These are phyloP conservation scores for Pythium utonaiense DNA, from an alignment of 352 stramenopile species.

Conservation along the genomic window DNA sequence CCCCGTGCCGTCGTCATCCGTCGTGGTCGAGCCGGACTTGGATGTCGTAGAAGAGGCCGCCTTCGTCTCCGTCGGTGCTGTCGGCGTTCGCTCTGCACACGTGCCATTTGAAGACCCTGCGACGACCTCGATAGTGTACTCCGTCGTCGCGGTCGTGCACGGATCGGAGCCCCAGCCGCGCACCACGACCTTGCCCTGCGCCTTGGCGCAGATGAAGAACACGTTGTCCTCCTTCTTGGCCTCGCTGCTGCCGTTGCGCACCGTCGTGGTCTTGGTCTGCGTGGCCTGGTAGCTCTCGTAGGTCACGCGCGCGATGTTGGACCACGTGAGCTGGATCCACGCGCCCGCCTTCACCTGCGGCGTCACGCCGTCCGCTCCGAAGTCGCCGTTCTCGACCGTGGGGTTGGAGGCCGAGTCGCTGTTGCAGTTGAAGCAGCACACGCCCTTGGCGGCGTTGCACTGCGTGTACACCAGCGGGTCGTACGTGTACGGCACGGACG, in stretches of 20 bases:
- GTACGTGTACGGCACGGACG: constrained; percentile 54
- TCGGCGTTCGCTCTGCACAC: constrained; percentile 17
- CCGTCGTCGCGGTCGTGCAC: constrained; percentile 22
- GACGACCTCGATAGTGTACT: constrained; percentile 15
- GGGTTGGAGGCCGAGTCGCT: constrained; percentile 17
- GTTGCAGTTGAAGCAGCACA: constrained; percentile 75
- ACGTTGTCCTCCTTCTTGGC: constrained; percentile 20
- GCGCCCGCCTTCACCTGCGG: constrained; percentile 42
- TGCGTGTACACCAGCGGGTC: constrained; percentile 58
- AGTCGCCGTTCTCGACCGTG: constrained; percentile 28
- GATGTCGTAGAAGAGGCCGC: background rate
- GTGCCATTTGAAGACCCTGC: constrained; percentile 13
- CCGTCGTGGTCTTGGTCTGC: constrained; percentile 38
- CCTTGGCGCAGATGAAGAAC: constrained; percentile 39
- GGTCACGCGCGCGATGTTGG: constrained; percentile 32
- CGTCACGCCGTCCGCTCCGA: constrained; percentile 53
- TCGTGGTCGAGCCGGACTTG: background rate
- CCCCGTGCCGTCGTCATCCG: constrained; percentile 13
- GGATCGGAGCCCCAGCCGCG: constrained; percentile 39
- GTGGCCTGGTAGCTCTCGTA: constrained; percentile 31
- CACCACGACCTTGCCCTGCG: constrained; percentile 24
- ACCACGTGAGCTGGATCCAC: constrained; percentile 34
- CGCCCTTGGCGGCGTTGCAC: constrained; percentile 43
- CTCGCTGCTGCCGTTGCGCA: constrained; percentile 29
- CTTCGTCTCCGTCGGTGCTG: constrained; percentile 11